Conservation (phyloP, 176 grass and related monocot species). For the Juncus effusus region DNA sequence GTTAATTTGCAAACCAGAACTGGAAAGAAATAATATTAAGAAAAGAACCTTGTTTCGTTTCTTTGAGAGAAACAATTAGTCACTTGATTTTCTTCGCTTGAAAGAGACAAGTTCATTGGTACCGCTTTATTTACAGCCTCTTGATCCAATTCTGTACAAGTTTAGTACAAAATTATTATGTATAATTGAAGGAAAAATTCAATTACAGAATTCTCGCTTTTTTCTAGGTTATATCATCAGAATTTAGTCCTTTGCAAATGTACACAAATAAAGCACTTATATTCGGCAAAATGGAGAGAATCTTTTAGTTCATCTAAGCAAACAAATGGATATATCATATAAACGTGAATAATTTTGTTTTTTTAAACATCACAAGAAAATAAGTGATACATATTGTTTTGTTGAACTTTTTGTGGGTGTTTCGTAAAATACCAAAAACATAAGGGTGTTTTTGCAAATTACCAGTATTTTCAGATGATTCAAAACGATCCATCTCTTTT, state of each 20-base stretch:
- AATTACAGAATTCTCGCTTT: no score
- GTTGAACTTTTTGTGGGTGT: no score
- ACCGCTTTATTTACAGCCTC: slow-evolving; percentile 17
- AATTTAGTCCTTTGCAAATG: no score
- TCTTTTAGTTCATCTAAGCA: not conserved
- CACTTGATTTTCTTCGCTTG: slow-evolving; percentile 3
- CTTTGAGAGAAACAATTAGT: slow-evolving; percentile 7
- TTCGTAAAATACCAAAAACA: no score
- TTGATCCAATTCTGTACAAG: slow-evolving; percentile 8
- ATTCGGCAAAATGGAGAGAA: not conserved
- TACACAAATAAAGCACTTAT: no score
- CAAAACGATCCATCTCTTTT: not conserved
- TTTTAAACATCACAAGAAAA: not conserved
- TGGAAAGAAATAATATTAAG: slow-evolving; percentile 10
- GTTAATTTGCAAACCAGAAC: not conserved
- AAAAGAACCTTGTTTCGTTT: slow-evolving; percentile 27
- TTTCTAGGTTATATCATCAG: no score
- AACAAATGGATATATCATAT: not conserved
- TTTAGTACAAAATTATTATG: no score
- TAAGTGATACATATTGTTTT: no score
- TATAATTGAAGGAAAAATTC: no score
- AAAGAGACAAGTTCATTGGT: not conserved
- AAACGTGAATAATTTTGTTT: not conserved
- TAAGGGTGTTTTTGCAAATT: not conserved
- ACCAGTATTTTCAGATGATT: slow-evolving; percentile 7